These are phyloP conservation scores for Endotrypanum monterogeii DNA, from an alignment of 208 protist species.

Conservation along the genomic window DNA sequence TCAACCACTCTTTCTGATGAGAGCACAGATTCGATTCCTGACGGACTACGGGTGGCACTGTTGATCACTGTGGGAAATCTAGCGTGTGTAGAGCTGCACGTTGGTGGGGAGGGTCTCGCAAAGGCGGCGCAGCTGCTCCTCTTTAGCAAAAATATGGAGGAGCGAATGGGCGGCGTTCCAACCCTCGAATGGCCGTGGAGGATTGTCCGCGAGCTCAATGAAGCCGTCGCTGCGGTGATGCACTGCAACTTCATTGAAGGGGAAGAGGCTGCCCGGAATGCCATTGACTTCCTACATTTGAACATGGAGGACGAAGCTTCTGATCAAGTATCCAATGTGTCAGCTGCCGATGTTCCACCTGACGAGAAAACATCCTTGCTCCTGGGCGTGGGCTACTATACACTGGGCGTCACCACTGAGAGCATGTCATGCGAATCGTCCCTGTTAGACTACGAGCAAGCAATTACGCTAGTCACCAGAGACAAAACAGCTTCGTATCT, in stretches of 20 bases:
- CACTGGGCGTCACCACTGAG: slow-evolving; percentile 18
- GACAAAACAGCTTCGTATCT: background rate
- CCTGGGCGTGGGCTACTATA: slow-evolving; percentile 18
- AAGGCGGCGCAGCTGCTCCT: slow-evolving; percentile 11
- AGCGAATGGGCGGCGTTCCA: background rate
- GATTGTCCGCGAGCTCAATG: slow-evolving; percentile 15
- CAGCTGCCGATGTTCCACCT: background rate
- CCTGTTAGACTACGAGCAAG: slow-evolving; percentile 21
- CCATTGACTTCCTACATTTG: slow-evolving; percentile 7
- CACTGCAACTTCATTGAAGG: slow-evolving; percentile 25
- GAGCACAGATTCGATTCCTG: slow-evolving; percentile 20
- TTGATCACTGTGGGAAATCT: slow-evolving; percentile 63
- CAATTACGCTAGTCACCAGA: slow-evolving; percentile 5
- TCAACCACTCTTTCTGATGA: background rate
- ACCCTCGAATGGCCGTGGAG: slow-evolving; percentile 16
- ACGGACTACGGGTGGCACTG: slow-evolving; percentile 36
- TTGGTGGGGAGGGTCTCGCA: slow-evolving; percentile 1
- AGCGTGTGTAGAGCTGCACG: slow-evolving; percentile 46
- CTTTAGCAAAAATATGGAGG: slow-evolving; percentile 13
- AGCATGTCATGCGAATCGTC: slow-evolving; percentile 20
- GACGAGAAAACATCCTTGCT: slow-evolving; percentile 10
- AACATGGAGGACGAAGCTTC: background rate
- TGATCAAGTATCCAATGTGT: background rate
- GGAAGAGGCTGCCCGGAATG: slow-evolving; percentile 15
- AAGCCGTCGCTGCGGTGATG: slow-evolving; percentile 22